Base-by-base conservation (phyloP, 306 rosid genomes). In the Dicorynia guianensis region DNA sequence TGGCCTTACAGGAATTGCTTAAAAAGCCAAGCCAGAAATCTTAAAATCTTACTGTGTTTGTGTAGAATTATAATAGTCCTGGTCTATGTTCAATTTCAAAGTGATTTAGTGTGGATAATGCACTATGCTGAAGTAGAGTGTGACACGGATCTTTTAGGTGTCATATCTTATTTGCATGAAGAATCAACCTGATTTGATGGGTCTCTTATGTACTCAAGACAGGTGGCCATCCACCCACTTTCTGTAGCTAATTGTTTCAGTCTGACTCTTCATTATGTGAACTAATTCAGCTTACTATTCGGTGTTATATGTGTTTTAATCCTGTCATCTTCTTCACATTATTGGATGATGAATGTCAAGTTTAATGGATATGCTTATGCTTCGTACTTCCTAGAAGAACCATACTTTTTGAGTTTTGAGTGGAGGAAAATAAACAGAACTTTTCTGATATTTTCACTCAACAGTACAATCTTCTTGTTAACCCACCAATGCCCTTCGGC, bases 141-240 rank as follows among this genome's bases (percentile, higher is more conserved):
- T 54, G 56, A 62, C 38, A 25, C 35, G 39, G 17, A 58, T 15
- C 20, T 50, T 61, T 43, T 49, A 38, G 63, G 12, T 52, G 19
- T 69, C 63, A 52, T 19, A 38, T 36, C 36, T 47, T 47, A 14
- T 62, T 54, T 62, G 60, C 40, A 70, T 71, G 77, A 43, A 54
- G 57, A 54, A 55, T 43, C 66, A 71, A 70, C 82, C 30, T 63
- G 57, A 40, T 43, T 60, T 48, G 11, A 71, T 61, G 9, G 35
- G 48, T 15, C 65, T 71, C 25, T 25, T 44, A 0, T 47, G 64
- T 63, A 67, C 36, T 30, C 48, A 38, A n/a, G 65, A 63, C 52
- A 64, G 30, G 17, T 76, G 76, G 56, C 35, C 63, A 67, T 60
- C 55, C 75, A 18, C 50, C 64, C 76, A 75, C 63, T 62, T 42